Evolutionary conservation across 805 yeast species (phyloP).

Genomic region (Huiozyma sinensis): DNA sequence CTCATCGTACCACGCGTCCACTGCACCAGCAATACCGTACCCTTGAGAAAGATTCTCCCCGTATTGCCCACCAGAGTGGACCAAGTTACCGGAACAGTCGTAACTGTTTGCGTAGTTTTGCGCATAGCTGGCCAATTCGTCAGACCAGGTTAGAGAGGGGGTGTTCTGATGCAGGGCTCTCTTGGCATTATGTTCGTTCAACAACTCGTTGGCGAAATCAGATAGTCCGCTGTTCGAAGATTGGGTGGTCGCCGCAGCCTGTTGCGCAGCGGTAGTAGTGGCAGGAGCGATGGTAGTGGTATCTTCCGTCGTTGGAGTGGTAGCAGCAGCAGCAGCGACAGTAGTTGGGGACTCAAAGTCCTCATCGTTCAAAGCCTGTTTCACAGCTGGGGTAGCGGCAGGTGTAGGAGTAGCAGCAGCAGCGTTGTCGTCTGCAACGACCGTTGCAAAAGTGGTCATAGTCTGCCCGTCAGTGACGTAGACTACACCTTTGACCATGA

Average conservation of each 20-base stretch:
- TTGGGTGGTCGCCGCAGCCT: slow-evolving; percentile 10
- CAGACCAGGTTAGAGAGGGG: slow-evolving; percentile 39
- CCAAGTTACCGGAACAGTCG: slow-evolving; percentile 45
- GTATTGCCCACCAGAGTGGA: slow-evolving; percentile 46
- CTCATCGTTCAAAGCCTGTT: slow-evolving; percentile 4
- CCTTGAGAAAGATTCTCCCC: slow-evolving; percentile 63
- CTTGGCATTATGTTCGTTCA: slow-evolving; percentile 1
- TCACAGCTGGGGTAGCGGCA: slow-evolving; percentile 8
- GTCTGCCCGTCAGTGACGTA: slow-evolving; percentile 19
- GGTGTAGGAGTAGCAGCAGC: slow-evolving; percentile 9
- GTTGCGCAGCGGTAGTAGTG: not conserved
- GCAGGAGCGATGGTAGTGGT: slow-evolving; percentile 1
- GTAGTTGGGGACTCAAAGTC: not conserved
- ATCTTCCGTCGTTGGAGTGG: slow-evolving; percentile 2
- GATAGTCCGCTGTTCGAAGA: slow-evolving; percentile 3
- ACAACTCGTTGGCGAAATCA: slow-evolving; percentile 13
- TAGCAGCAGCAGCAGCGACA: slow-evolving; percentile 5
- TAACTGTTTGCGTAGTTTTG: slow-evolving; percentile 38
- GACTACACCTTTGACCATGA: slow-evolving; percentile 21
- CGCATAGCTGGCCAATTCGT: slow-evolving; percentile 37
- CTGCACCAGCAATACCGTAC: slow-evolving; percentile 40
- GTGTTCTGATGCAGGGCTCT: slow-evolving; percentile 19
- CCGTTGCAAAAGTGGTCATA: slow-evolving; percentile 16
- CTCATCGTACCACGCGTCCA: slow-evolving; percentile 67
- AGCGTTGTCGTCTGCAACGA: slow-evolving; percentile 2